phyloP scores from a whole-genome alignment of 2,329 filamentous ascomycete genomes.

The Pseudogymnoascus pannorum region DNA sequence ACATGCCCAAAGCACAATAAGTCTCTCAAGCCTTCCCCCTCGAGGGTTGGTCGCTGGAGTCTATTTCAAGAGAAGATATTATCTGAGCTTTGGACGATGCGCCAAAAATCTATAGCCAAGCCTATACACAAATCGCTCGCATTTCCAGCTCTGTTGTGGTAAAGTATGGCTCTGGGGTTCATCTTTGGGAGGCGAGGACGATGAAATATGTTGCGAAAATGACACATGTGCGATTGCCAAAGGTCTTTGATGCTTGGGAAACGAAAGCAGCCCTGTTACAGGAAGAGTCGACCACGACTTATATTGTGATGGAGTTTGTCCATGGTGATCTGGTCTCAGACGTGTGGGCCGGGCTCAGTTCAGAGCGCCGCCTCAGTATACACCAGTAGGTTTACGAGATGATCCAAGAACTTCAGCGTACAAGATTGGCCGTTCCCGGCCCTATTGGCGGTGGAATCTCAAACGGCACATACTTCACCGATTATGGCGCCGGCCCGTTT shows the following conservation, averaged over 20 bases:
- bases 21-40: slow-evolving; percentile 1
- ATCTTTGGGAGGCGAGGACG: slow-evolving; percentile 13
- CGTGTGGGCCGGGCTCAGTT: slow-evolving; percentile 13
- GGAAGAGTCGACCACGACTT: slow-evolving; percentile 13
- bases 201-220: slow-evolving; percentile 14
- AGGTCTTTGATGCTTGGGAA: slow-evolving; percentile 16
- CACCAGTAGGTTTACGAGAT: slow-evolving; percentile 11
- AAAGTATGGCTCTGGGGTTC: slow-evolving; percentile 13
- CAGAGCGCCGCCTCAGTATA: slow-evolving; percentile 1
- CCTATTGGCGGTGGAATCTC: slow-evolving; percentile 14
- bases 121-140: slow-evolving; percentile 11
- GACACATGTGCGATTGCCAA: slow-evolving; percentile 12
- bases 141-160: slow-evolving; percentile 13
- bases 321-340: slow-evolving; percentile 11
- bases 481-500: slow-evolving; percentile 15
- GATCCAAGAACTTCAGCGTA: slow-evolving; percentile 13
- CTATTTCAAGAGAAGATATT: slow-evolving; percentile 2
- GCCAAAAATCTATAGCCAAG: slow-evolving; percentile 3
- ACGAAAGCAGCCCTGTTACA: slow-evolving; percentile 9
- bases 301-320: slow-evolving; percentile 16
- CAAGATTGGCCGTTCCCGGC: slow-evolving; percentile 9
- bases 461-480: slow-evolving; percentile 14
- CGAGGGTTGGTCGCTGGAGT: slow-evolving; percentile 4
- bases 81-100: slow-evolving; percentile 1
- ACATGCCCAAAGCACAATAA: slow-evolving; percentile 1